Conservation (phyloP, 768 basidiomycete species). For the Leccinum subtestaceum region DNA sequence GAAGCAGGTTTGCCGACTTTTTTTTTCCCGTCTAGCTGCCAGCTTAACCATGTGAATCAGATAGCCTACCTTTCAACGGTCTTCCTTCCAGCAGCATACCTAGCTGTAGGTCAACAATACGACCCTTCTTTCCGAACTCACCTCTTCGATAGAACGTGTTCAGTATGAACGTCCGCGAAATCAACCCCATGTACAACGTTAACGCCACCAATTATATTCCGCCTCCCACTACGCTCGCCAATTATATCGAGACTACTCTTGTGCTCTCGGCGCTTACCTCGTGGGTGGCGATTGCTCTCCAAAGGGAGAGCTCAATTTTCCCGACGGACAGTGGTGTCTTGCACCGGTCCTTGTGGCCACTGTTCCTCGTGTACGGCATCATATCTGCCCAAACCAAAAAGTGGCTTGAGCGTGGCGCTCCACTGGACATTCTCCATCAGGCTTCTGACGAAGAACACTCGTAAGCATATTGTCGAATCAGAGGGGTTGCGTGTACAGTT, state of each 20-base stretch:
- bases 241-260: constrained; percentile 40
- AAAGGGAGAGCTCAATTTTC: constrained; percentile 24
- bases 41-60: constrained; percentile 26
- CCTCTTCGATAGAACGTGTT: constrained; percentile 29
- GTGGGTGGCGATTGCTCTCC: constrained; percentile 55
- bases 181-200: constrained; percentile 11
- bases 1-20: constrained; percentile 20
- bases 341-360: constrained; percentile 23
- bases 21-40: neutral
- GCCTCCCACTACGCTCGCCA: constrained; percentile 24
- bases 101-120: constrained; percentile 21
- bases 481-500: neutral
- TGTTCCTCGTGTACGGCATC: constrained; percentile 11
- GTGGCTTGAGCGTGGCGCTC: neutral
- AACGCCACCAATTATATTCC: neutral
- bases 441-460: neutral
- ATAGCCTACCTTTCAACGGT: constrained; percentile 55
- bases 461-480: neutral
- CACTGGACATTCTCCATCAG: neutral
- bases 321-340: constrained; percentile 3
- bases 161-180: constrained; percentile 30
- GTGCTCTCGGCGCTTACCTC: constrained; percentile 47
- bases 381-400: neutral
- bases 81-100: constrained; percentile 52
- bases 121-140: constrained; percentile 5